Evolutionary conservation across 2,329 filamentous ascomycete species (phyloP), one percentile per base, ranked within the genome.

Genomic region (Trichoderma lentiforme): DNA sequence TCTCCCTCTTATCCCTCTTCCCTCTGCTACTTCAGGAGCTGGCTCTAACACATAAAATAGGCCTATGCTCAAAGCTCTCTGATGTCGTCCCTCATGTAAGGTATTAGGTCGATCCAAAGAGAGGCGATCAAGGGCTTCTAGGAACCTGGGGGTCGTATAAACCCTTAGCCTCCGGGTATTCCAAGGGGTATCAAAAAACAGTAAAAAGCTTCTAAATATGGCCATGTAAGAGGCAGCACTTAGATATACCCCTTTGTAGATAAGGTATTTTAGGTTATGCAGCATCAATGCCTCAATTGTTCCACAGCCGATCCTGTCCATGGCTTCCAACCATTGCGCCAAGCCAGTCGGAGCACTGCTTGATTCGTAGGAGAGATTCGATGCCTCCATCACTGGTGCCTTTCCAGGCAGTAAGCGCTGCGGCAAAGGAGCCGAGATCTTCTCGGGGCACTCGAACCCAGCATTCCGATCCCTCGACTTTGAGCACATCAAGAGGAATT

Each of bases 11-110:
- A 18, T n/a, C 15, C 24, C 11, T 28, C 30, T 4, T 58, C 21
- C 32, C 14, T 36, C 6, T 61, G 32, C 53, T 18, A 8, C 9
- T 15, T 1, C 3, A n/a, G 7, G 12, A 28, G 11, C 28, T 14
- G 14, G n/a, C 11, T 30, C 47, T 61, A 15, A 71, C 12, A 21
- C 53, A 60, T 30, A 9, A 9, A 7, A 24, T 73, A 93, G 92
- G 92, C 94, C 5, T 97, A 97, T 81, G 93, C 93, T 63, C 91
- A 93, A 79, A 95, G 89, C 81, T 94, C 93, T 72, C 88, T 97
- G 79, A 91, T 93, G 86, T 92, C 90, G 73, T 89, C 89, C 76
- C 88, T 94, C 85, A 91, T 94, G 88, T 92, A 87, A 77, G 24
- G 36, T 12, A 14, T 73, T 43, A 32, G 36, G 47, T n/a, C 21